These are phyloP conservation scores for Capsicum rhomboideum DNA, from an alignment of 257 asterid genomes.

Conservation along the genomic window DNA sequence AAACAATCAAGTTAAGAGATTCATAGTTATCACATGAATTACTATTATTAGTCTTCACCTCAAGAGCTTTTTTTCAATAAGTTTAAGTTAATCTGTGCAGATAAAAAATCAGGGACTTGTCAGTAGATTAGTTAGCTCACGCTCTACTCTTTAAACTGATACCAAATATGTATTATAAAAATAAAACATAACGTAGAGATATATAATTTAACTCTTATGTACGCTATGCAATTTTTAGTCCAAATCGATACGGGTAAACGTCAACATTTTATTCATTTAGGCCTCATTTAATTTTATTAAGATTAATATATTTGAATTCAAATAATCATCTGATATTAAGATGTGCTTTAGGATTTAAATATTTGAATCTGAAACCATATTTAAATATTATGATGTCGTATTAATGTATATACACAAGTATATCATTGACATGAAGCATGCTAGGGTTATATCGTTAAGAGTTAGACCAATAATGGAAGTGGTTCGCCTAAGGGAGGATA, in stretches of 20 bases:
- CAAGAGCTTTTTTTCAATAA: background rate
- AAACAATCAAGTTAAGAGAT: background rate
- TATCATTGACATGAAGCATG: too few relatives aligned
- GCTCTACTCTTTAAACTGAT: background rate
- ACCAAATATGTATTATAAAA: background rate
- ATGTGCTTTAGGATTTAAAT: background rate
- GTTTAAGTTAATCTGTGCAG: background rate
- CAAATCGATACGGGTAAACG: background rate
- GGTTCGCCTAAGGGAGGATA: background rate
- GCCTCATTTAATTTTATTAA: background rate
- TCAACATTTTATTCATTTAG: background rate
- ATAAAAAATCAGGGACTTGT: too few relatives aligned
- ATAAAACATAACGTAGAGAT: background rate
- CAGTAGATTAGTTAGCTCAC: background rate
- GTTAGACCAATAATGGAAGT: too few relatives aligned
- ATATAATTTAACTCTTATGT: background rate
- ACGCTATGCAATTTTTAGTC: background rate
- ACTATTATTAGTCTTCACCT: background rate
- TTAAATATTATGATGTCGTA: too few relatives aligned
- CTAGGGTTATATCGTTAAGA: too few relatives aligned
- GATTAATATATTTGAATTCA: fast-evolving
- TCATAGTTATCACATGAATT: background rate
- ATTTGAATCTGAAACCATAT: background rate
- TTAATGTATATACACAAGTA: too few relatives aligned
- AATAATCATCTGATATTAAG: background rate